Conservation (phyloP, 306 rosid species). For the Acacia acuminata region DNA sequence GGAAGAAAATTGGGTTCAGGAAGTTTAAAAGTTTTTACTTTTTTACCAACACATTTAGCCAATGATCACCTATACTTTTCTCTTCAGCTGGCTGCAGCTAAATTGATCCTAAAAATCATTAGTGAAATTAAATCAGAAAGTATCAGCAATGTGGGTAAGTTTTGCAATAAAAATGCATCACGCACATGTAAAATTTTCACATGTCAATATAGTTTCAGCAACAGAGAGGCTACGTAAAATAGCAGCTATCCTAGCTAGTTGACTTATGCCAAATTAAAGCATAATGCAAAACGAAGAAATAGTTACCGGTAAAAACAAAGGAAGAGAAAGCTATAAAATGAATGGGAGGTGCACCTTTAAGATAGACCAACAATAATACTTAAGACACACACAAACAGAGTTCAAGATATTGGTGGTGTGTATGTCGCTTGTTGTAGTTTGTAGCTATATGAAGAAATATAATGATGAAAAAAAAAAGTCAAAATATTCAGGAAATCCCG, state of each 20-base stretch:
- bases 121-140: neutral
- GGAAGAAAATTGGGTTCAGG: neutral
- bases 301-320: constrained; percentile 23
- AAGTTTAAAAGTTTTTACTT: neutral
- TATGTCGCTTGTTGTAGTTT: neutral
- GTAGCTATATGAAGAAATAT: too few relatives aligned
- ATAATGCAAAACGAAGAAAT: neutral
- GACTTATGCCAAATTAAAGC: constrained; percentile 25
- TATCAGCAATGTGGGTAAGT: neutral
- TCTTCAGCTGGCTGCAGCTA: neutral
- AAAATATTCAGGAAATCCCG: too few relatives aligned
- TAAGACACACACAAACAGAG: neutral
- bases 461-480: too few relatives aligned
- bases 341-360: constrained; percentile 19
- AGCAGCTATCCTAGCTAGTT: constrained; percentile 6
- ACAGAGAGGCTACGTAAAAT: neutral
- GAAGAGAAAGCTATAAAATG: neutral
- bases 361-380: neutral
- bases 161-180: neutral
- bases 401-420: neutral
- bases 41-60: neutral
- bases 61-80: neutral
- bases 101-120: neutral
- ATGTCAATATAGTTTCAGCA: constrained; percentile 1
- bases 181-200: neutral